These are phyloP conservation scores for Phytophthora citricola DNA, from an alignment of 352 stramenopile genomes.

Conservation along the genomic window DNA sequence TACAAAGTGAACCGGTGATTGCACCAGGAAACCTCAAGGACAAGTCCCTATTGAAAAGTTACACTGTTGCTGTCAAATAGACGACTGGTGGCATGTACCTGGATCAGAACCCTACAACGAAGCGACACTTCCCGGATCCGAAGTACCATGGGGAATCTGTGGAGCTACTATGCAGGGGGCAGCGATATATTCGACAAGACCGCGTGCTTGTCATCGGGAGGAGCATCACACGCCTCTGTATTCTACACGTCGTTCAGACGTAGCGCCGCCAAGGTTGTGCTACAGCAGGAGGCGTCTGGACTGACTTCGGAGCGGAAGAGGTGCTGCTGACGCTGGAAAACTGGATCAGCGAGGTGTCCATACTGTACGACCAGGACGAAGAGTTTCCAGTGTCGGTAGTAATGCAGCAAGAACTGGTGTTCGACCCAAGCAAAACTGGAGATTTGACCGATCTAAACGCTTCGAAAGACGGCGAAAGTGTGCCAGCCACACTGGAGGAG, in stretches of 20 bases:
- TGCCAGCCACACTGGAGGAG: slow-evolving; percentile 46
- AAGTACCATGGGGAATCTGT: slow-evolving; percentile 37
- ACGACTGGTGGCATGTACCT: slow-evolving; percentile 18
- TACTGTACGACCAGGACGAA: slow-evolving; percentile 45
- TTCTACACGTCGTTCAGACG: slow-evolving; percentile 50
- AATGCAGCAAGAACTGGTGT: slow-evolving; percentile 44
- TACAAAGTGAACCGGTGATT: slow-evolving; percentile 20
- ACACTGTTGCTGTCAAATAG: slow-evolving; percentile 12
- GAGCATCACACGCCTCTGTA: slow-evolving; percentile 11
- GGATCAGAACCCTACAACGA: slow-evolving; percentile 18
- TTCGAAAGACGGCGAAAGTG: neutral
- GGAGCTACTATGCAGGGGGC: slow-evolving; percentile 35
- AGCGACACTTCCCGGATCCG: slow-evolving; percentile 17
- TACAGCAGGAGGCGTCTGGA: slow-evolving; percentile 30
- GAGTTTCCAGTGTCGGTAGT: slow-evolving; percentile 49
- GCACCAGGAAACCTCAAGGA: slow-evolving; percentile 19
- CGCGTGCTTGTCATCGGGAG: slow-evolving; percentile 25
- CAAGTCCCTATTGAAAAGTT: slow-evolving; percentile 12
- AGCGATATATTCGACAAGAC: slow-evolving; percentile 42
- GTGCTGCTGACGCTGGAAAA: slow-evolving; percentile 56
- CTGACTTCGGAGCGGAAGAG: slow-evolving; percentile 31
- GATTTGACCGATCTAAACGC: neutral
- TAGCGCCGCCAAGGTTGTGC: slow-evolving; percentile 42
- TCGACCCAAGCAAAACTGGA: slow-evolving; percentile 7
- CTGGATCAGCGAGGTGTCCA: slow-evolving; percentile 50